Evolutionary conservation across 2,329 filamentous ascomycete genomes (phyloP).

Genomic region (Fusarium sublunatum): DNA sequence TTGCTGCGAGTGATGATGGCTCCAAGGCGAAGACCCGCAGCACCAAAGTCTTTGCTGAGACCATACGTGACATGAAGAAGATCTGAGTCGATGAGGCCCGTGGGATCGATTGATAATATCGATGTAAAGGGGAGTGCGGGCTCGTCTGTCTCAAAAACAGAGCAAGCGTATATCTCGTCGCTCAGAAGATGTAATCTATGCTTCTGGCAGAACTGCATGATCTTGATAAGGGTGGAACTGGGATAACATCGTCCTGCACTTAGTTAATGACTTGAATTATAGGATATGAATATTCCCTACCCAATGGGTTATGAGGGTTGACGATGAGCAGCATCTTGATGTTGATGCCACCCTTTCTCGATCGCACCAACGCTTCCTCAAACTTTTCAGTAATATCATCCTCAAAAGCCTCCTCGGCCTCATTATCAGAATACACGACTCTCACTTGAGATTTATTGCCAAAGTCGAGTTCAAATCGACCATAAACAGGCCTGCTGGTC

Average conservation of each 20-base stretch:
- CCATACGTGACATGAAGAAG: slow-evolving; percentile 63
- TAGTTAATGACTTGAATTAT: slow-evolving; percentile 9
- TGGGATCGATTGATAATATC: slow-evolving; percentile 58
- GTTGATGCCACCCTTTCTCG: slow-evolving; percentile 51
- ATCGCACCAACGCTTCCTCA: slow-evolving; percentile 55
- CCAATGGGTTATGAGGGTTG: slow-evolving; percentile 65
- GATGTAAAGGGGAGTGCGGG: slow-evolving; percentile 58
- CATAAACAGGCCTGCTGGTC: slow-evolving; percentile 57
- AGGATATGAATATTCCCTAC: slow-evolving; percentile 37
- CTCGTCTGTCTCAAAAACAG: slow-evolving; percentile 57
- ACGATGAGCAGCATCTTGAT: slow-evolving; percentile 63
- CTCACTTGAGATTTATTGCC: slow-evolving; percentile 54
- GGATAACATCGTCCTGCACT: slow-evolving; percentile 57
- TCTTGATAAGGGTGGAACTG: slow-evolving; percentile 53
- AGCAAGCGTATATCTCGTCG: slow-evolving; percentile 69
- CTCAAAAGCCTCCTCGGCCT: slow-evolving; percentile 58
- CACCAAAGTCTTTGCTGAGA: slow-evolving; percentile 63
- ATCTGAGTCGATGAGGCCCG: slow-evolving; percentile 57
- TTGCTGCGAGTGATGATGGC: slow-evolving; percentile 56
- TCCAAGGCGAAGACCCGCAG: slow-evolving; percentile 63
- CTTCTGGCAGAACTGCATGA: slow-evolving; percentile 62
- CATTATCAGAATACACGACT: slow-evolving; percentile 59
- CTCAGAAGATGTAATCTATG: slow-evolving; percentile 65
- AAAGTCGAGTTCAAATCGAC: slow-evolving; percentile 62
- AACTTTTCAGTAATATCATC: slow-evolving; percentile 58